Evolutionary conservation across 805 yeast species (phyloP), one percentile per base, ranked within the genome.

Genomic region (Candida odintsovae): DNA sequence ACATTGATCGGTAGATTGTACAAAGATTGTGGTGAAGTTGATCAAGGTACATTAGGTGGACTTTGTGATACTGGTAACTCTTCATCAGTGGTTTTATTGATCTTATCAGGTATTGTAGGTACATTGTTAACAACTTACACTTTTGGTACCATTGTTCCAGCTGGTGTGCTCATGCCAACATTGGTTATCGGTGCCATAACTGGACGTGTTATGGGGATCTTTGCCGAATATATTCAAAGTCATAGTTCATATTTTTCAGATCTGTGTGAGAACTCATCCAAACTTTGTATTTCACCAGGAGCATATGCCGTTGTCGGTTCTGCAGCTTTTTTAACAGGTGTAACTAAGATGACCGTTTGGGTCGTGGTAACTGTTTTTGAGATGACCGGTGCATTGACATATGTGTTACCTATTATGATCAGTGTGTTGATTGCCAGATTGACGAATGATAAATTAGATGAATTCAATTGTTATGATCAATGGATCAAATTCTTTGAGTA

Each of bases 241-340:
- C 49, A 56, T 10, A 60, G 66, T 45, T 66, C 64, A 15, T 58
- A 57, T 22, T 67, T 73, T 40, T 66, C 73, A 1, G 40, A 57
- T 3, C 61, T 67, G 18, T 74, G 78, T 50, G 44, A 71, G 2
- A 67, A 75, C 43, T 72, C 78, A 0, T 65, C 65, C 25, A 69
- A 67, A 41, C 62, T 70, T 47, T 81, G 94, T 54, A 80, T 88
- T 10, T 83, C 90, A 2, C 95, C 95, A 0, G 90, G 94, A 0
- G 87, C 90, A 0, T 89, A 88, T 59, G 95, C 95, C 0, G 84
- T 88, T 10, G 87, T 89, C 20, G 96, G 96, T 0, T 89, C 95
- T 0, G 95, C 90, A 0, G 75, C 95, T 1, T 84, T 86, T 46
- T 70, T 87, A 53, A 79, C 94, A 0, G 95, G 95, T 5, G 80